Percentiles rank a stretch among this genome's conserved stretches.
phyloP scores from a whole-genome alignment of 2,329 filamentous ascomycete species.

The Scortechinia acanthostroma region DNA sequence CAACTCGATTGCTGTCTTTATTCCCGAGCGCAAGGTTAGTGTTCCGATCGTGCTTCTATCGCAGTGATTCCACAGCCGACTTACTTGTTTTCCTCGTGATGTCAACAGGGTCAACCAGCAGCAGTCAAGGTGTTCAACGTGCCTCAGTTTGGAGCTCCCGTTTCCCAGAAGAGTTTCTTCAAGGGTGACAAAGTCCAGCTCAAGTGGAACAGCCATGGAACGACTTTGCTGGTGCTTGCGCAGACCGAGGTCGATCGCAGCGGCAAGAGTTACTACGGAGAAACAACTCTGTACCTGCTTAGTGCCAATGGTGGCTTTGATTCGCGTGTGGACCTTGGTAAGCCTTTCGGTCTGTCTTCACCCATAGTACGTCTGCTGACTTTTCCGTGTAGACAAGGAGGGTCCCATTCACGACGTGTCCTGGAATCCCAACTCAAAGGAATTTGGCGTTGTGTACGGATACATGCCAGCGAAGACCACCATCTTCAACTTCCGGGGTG shows the following conservation, averaged over 20 bases:
- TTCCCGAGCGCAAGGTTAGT: slow-evolving; percentile 90
- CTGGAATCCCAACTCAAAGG: slow-evolving; percentile 97
- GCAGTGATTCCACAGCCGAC: slow-evolving; percentile 2
- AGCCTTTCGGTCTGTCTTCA: slow-evolving; percentile 8
- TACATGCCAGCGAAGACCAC: slow-evolving; percentile 99
- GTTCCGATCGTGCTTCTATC: slow-evolving; percentile 10
- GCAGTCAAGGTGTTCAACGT: slow-evolving; percentile 91
- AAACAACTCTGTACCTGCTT: slow-evolving; percentile 92
- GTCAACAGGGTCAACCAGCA: slow-evolving; percentile 88
- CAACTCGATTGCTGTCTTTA: slow-evolving; percentile 86
- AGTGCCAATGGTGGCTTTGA: slow-evolving; percentile 88
- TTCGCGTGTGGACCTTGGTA: slow-evolving; percentile 73
- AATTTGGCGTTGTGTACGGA: slow-evolving; percentile 95
- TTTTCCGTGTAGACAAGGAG: slow-evolving; percentile 70
- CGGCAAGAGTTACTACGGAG: slow-evolving; percentile 98
- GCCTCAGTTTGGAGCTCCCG: slow-evolving; percentile 66
- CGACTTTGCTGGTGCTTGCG: slow-evolving; percentile 84
- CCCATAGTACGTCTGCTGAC: neutral
- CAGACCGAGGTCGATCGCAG: slow-evolving; percentile 97
- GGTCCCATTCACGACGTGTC: slow-evolving; percentile 94
- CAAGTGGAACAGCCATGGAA: slow-evolving; percentile 93
- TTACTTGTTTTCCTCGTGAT: slow-evolving; percentile 32
- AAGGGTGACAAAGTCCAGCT: slow-evolving; percentile 98
- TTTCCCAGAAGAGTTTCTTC: slow-evolving; percentile 98
- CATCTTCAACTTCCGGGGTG: slow-evolving; percentile 86